Base-by-base conservation (phyloP, 2,329 filamentous ascomycete genomes). In the Fusarium cyanostomum region DNA sequence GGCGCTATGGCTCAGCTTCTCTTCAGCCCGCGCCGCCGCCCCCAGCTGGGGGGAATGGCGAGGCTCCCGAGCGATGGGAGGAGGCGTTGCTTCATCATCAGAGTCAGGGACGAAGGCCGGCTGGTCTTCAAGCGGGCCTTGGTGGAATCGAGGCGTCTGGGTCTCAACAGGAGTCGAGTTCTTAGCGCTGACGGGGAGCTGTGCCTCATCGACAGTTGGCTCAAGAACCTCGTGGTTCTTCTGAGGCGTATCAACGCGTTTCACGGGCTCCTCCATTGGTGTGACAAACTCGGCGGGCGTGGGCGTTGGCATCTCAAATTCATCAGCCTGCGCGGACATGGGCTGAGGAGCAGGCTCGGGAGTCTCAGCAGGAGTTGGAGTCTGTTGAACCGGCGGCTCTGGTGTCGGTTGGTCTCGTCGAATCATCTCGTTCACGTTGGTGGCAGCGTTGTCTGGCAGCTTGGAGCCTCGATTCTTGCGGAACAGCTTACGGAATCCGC, bases 111-210 rank as follows among this genome's bases (percentile, higher is more conserved):
- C 82, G 72, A 96, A 96, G 1, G 93, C 92, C 4, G 95, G 94
- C 74, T 95, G 91, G 54, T 98, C 93, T 9, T 86, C 77, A 21
- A 97, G 83, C 2, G 95, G 95, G 3, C 94, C 95, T 78, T 98
- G 94, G 71, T 95, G 91, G 72, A 98, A 98, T 21, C 81, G 82
- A 13, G 84, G 80, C 77, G 21, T 82, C 79, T 13, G 82, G 78
- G 10, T 56, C 59, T 34, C 52, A 33, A 15, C 52, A 43, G 50
- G 60, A 43, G 30, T 64, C 43, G 37, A 67, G 61, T 16, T 51
- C 34, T 67, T 63, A 27, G 35, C 45, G 31, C 50, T 31, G 7
- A 34, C 11, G 7, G 63, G 59, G 18, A 70, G 63, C 50, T 73
- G 62, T 28, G 53, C 45, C 38, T 62, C 62, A 31, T 66, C 54